Evolutionary conservation across 768 basidiomycete genomes (phyloP), one percentile per base, ranked within the genome.

Genomic region (Suillus alpinus): DNA sequence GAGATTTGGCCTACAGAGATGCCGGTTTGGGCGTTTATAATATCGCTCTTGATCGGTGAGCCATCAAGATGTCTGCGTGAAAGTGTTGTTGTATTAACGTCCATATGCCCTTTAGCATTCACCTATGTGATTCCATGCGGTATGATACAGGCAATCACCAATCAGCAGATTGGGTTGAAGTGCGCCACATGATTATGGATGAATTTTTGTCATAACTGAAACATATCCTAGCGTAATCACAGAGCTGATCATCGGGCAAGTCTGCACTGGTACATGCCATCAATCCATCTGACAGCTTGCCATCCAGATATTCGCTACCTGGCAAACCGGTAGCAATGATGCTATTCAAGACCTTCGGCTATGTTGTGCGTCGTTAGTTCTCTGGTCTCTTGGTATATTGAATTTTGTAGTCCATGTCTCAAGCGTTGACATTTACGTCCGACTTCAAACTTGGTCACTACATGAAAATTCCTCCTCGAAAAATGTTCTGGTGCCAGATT

Each of bases 301-400:
- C 18, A 14, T 40, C 55, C 26, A 73, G 74, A 23, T 92, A 91
- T 66, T 84, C 82, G 29, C 80, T 91, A 44, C 92, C 91, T 13
- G 91, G 92, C 2, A 83, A 82, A 16, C 89, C 91, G 6, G 71
- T 92, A 59, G 91, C 92, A 0, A 90, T 86, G 81, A 91, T 93
- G 91, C 77, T 92, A 78, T 92, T 92, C 81, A 92, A 91, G 82
- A 89, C 88, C 0, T 91, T 81, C 80, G 89, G 91, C 36, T 91
- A 89, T 66, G 86, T 88, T 60, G 86, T 75, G 31, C 39, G 69
- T 44, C 7, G 6, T 26, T 10, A 7, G 14, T 53, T 83, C 55
- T 57, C 37, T 6, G 3, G 26, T 26, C 16, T 55, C 16, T 39
- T 39, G 14, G 9, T n/a, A 14, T 55, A 39, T 10, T 55, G 10